A percentile compares a stretch with the other conserved stretches of the same genome.
phyloP scores from a whole-genome alignment of 2,329 filamentous ascomycete genomes.

The Arthrobotrys iridis region DNA sequence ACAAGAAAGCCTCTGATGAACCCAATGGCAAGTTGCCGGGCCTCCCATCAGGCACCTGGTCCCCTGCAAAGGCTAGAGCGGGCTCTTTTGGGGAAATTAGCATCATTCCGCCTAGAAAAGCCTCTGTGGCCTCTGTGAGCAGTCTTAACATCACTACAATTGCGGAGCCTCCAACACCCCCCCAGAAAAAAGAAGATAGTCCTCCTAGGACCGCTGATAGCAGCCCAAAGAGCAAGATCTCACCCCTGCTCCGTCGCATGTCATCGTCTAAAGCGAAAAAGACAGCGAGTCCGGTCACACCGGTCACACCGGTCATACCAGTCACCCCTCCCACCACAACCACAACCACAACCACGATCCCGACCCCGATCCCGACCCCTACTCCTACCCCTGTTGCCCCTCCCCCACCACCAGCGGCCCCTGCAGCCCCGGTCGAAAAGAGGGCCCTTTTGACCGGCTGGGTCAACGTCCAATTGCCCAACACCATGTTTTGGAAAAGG shows the following conservation, averaged over 20 bases:
- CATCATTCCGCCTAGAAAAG: slow-evolving; percentile 31
- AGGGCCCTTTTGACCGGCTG: slow-evolving; percentile 57
- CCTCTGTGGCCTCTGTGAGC: slow-evolving; percentile 47
- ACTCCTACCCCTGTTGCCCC: slow-evolving; percentile 73
- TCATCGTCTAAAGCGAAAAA: slow-evolving; percentile 38
- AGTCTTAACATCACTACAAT: slow-evolving; percentile 43
- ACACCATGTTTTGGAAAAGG: slow-evolving; percentile 95
- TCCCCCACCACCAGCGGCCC: slow-evolving; percentile 61
- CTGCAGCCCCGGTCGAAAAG: slow-evolving; percentile 73
- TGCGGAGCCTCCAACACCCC: slow-evolving; percentile 21
- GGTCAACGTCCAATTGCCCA: slow-evolving; percentile 96
- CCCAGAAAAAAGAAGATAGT: slow-evolving; percentile 15
- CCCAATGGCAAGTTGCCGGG: slow-evolving; percentile 19
- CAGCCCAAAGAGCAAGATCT: slow-evolving; percentile 42
- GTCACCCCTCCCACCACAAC: slow-evolving; percentile 64
- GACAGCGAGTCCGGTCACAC: slow-evolving; percentile 18
- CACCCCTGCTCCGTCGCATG: slow-evolving; percentile 43
- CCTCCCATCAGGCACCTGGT: slow-evolving; percentile 21
- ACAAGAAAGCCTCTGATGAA: slow-evolving; percentile 41
- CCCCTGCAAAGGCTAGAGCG: slow-evolving; percentile 34
- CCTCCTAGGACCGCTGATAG: slow-evolving; percentile 19
- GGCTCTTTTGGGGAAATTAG: slow-evolving; percentile 49
- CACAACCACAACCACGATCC: too few species aligned
- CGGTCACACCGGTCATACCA: not conserved
- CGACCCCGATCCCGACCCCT: slow-evolving; percentile 60